A percentile compares a stretch with the other conserved stretches of the same genome.
phyloP scores from a whole-genome alignment of 768 basidiomycete species.

The Clitopilus passeckerianus region DNA sequence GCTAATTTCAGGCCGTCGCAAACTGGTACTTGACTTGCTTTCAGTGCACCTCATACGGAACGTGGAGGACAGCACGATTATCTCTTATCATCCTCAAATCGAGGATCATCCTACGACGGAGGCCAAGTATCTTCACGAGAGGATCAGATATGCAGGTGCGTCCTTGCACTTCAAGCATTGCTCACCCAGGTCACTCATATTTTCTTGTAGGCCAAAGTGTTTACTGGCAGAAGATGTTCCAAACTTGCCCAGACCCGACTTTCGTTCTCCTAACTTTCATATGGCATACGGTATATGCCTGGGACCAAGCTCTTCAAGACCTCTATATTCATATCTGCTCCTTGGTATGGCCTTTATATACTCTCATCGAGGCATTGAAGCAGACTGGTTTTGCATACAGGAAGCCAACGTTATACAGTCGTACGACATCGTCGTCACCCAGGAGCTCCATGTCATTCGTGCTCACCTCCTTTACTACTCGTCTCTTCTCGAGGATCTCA shows the following conservation, averaged over 20 bases:
- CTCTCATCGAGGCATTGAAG: background rate
- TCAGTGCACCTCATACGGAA: constrained; percentile 45
- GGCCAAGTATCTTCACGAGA: constrained; percentile 37
- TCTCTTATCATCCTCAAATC: constrained; percentile 41
- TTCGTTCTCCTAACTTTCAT: constrained; percentile 19
- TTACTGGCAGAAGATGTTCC: constrained; percentile 21
- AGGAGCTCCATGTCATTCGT: constrained; percentile 46
- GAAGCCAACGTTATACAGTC: constrained; percentile 40
- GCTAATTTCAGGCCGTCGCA: constrained; percentile 16
- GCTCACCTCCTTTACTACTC: constrained; percentile 49
- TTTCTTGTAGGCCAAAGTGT: constrained; percentile 14
- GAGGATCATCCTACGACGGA: constrained; percentile 30
- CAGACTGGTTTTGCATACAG: constrained; percentile 16
- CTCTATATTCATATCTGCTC: constrained; percentile 19
- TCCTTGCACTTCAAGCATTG: background rate
- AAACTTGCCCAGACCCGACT: constrained; percentile 16
- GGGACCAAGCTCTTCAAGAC: constrained; percentile 20
- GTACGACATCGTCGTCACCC: constrained; percentile 37
- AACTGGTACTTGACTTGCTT: constrained; percentile 40
- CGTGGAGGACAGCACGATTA: constrained; percentile 39
- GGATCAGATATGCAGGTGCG: constrained; percentile 42
- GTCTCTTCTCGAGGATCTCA: constrained; percentile 41
- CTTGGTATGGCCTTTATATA: constrained; percentile 10
- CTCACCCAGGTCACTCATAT: background rate
- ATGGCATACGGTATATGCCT: constrained; percentile 21